Percentiles rank a stretch among this genome's conserved stretches.
Conservation (phyloP, 2,329 filamentous ascomycete genomes). For the Pseudogymnoascus sp. region DNA sequence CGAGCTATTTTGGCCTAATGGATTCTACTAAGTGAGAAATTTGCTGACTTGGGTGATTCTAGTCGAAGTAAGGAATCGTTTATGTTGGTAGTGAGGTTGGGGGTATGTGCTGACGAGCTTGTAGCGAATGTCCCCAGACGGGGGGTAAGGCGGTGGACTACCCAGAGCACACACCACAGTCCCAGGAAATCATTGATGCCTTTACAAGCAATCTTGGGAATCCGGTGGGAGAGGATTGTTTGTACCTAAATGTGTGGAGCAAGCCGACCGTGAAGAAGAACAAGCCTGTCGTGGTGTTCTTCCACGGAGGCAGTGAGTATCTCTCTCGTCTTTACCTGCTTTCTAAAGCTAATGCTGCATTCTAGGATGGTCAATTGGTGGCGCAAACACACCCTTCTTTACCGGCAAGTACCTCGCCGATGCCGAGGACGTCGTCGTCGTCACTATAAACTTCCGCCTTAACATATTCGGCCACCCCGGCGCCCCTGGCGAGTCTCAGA, state of each 20-base stretch:
- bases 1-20: neutral
- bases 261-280: neutral
- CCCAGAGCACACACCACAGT: slow-evolving; percentile 1
- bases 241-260: slow-evolving; percentile 9
- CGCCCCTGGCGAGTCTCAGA: slow-evolving; percentile 23
- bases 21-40: neutral
- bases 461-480: slow-evolving; percentile 8
- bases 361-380: neutral
- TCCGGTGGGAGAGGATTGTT: slow-evolving; percentile 11
- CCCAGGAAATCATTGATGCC: neutral
- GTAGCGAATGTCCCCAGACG: neutral
- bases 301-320: neutral
- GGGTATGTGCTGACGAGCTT: neutral
- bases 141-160: neutral
- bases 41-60: neutral
- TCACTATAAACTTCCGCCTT: slow-evolving; percentile 16
- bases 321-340: neutral
- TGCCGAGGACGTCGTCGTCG: slow-evolving; percentile 16
- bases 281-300: neutral
- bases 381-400: neutral
- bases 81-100: neutral
- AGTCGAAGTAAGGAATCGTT: neutral
- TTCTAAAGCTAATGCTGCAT: neutral
- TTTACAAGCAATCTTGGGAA: neutral
- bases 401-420: slow-evolving; percentile 13